These are phyloP conservation scores for Trypanosoma cruzi DNA, from an alignment of 208 protist species.

Conservation along the genomic window DNA sequence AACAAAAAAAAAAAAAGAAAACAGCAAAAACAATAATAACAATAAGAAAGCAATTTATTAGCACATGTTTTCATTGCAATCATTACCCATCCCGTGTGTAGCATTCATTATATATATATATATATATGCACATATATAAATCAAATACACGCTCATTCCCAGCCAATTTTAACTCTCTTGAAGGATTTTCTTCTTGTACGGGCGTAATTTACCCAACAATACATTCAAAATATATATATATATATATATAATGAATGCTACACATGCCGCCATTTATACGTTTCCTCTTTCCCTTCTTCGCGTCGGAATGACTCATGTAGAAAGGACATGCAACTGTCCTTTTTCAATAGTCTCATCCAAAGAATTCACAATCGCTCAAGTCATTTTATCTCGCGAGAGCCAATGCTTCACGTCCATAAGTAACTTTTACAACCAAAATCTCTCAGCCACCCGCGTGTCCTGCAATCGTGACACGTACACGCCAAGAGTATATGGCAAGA, in stretches of 20 bases:
- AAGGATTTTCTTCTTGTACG: not conserved
- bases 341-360: conserved; percentile 11
- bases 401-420: conserved; percentile 3
- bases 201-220: not conserved
- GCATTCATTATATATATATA: not conserved
- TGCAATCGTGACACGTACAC: conserved; percentile 4
- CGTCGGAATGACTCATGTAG: not conserved
- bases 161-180: not conserved
- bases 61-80: too few relatives aligned
- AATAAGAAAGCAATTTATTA: too few relatives aligned
- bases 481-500: conserved; percentile 15
- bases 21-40: too few relatives aligned
- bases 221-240: conserved; percentile 4
- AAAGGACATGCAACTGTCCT: not conserved
- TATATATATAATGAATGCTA: conserved; percentile 7
- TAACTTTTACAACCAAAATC: conserved; percentile 2
- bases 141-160: not conserved
- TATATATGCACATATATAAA: not conserved
- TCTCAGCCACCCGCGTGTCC: not conserved
- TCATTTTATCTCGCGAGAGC: not conserved
- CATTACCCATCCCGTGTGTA: too few relatives aligned
- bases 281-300: conserved; percentile 10
- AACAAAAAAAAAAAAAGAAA: too few relatives aligned
- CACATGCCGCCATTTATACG: conserved; percentile 14
- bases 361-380: not conserved